Base-by-base conservation (phyloP, 1,284 basidiomycete genomes). In the Tilletia caries region DNA sequence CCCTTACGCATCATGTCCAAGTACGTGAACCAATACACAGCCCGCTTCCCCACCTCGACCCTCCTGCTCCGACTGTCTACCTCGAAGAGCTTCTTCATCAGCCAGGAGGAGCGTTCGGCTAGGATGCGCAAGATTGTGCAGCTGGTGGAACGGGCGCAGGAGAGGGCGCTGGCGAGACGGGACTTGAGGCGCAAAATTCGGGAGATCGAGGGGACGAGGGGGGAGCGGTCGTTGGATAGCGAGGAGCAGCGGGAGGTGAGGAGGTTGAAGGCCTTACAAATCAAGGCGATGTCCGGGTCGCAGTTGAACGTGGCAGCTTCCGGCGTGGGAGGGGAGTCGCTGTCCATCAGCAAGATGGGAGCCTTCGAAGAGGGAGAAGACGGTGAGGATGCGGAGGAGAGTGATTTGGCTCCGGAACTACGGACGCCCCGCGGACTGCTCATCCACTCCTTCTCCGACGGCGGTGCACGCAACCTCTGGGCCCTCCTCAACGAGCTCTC, bases 61-160 rank as follows among this genome's bases (percentile, higher is more conserved):
- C 69, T 82, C 52, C 20, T 81, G 23, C 73, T 82, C 64, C 72
- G 78, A 64, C 75, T 82, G 15, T 77, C 76, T 3, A 72, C 73
- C 32, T 76, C 71, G 18, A 73, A 72, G 44, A 68, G 67, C 66
- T 77, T 75, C 29, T 68, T 79, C 12, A 72, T 73, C 20, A 54
- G 64, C 6, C 71, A 74, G 27, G 37, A 52, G 4, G 69, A 73
- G 1, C 52, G 74, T 13, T 33, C 66, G 18, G 46, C 67, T 32
- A 66, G 71, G 52, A 52, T 75, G 54, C 64, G 71, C 18, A 58
- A 48, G 2, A 48, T 77, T 25, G 70, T 72, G n/a, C 43, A 27
- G 1, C 41, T 60, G 1, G 13, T 71, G 25, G 62, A 65, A 25
- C 44, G 64, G 25, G 70, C 44, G 44, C 44, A 64, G 29, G 46